These are phyloP conservation scores for Aspergillus clavatus DNA, from an alignment of 2,329 filamentous ascomycete species.

Conservation along the genomic window DNA sequence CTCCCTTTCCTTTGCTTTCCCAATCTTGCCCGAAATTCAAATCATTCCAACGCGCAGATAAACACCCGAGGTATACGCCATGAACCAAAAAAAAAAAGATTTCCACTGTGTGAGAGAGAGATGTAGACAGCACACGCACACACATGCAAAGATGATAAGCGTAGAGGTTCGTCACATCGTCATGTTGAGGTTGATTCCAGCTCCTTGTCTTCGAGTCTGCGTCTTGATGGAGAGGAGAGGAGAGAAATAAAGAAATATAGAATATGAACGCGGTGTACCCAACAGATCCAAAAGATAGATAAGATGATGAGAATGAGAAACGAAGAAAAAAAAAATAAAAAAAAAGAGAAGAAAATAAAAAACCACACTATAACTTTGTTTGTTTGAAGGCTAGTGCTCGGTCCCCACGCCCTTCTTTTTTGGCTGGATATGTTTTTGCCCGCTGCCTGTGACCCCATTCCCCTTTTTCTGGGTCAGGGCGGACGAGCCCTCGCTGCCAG, in stretches of 20 bases:
- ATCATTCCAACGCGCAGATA: too few relatives aligned
- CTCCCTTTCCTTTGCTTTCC: too few relatives aligned
- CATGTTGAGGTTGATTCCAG: conserved; percentile 14
- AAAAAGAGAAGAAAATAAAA: not conserved
- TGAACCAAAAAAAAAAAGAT: too few relatives aligned
- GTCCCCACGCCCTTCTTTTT: conserved; percentile 39
- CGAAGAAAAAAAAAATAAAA: conserved; percentile 2
- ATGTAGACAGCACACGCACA: too few relatives aligned
- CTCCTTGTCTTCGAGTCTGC: not conserved
- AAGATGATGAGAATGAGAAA: too few relatives aligned
- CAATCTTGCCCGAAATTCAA: too few relatives aligned
- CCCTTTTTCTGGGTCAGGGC: conserved; percentile 19
- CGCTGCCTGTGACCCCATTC: conserved; percentile 16
- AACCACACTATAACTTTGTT: conserved; percentile 3
- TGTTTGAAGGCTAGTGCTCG: conserved; percentile 20
- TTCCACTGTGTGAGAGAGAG: too few relatives aligned
- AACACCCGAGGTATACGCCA: too few relatives aligned
- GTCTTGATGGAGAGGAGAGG: conserved; percentile 4
- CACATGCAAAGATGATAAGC: not conserved
- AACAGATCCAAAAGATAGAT: too few relatives aligned
- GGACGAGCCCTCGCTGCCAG: conserved; percentile 17
- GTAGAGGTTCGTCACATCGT: conserved; percentile 32
- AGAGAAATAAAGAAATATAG: conserved; percentile 8
- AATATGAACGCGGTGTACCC: too few relatives aligned
- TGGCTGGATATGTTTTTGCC: conserved; percentile 36